A percentile compares a stretch with the other conserved stretches of the same genome.
phyloP scores from a whole-genome alignment of 306 rosid species.

The Herpetospermum pedunculosum region DNA sequence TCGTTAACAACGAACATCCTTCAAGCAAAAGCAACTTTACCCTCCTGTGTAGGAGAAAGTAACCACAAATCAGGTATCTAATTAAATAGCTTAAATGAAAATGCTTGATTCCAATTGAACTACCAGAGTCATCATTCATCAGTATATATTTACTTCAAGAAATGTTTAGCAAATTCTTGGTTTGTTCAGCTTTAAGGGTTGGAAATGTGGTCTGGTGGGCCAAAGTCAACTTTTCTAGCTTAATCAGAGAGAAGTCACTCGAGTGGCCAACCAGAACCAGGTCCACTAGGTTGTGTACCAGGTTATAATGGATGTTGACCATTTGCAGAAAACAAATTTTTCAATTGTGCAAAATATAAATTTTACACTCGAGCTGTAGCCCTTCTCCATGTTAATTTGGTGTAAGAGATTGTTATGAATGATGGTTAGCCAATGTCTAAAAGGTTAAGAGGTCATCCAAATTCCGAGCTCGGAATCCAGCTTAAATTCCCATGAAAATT shows the following conservation, averaged over 20 bases:
- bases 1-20: conserved; percentile 37
- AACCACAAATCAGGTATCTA: not conserved
- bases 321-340: not conserved
- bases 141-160: not conserved
- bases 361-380: not conserved
- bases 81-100: not conserved
- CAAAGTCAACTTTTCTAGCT: not conserved
- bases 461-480: not conserved
- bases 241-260: not conserved
- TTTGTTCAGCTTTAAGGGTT: not conserved
- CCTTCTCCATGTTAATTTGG: not conserved
- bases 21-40: conserved; percentile 25
- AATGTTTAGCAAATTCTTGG: not conserved
- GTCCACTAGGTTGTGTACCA: not conserved
- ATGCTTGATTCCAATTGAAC: not conserved
- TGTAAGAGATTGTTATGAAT: not conserved
- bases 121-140: not conserved
- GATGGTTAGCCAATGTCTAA: not conserved
- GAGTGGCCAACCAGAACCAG: not conserved
- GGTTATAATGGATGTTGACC: not conserved
- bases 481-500: not conserved
- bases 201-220: not conserved
- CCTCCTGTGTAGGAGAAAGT: conserved; percentile 16
- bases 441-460: not conserved
- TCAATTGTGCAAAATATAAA: not conserved